Evolutionary conservation across 768 basidiomycete genomes (phyloP).

Genomic region (Suillus cothurnatus): DNA sequence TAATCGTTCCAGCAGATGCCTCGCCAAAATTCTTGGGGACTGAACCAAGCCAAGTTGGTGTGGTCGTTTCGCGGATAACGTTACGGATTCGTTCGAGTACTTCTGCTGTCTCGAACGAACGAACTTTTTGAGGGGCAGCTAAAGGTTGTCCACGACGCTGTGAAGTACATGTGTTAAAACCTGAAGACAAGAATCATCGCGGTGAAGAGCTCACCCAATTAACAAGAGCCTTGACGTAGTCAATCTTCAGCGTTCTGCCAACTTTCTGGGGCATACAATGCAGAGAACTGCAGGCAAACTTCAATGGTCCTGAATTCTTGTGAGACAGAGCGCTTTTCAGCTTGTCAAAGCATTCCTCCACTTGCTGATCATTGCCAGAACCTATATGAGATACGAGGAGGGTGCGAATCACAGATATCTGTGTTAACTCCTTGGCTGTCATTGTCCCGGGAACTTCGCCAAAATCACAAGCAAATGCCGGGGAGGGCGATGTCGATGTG

Average conservation of each 20-base stretch:
- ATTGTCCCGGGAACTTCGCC: neutral
- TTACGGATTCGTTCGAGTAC: constrained; percentile 1
- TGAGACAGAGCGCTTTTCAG: constrained; percentile 4
- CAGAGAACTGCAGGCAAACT: constrained; percentile 2
- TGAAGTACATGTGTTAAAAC: neutral
- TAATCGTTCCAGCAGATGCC: constrained; percentile 13
- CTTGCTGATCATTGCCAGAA: too few relatives aligned
- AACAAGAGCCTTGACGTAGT: constrained; percentile 13
- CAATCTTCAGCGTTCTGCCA: constrained; percentile 1
- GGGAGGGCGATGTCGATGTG: neutral
- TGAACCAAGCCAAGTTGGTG: constrained; percentile 20
- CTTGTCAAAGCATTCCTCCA: neutral
- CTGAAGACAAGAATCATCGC: neutral
- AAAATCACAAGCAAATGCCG: neutral
- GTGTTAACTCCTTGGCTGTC: constrained; percentile 1
- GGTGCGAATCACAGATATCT: constrained; percentile 10
- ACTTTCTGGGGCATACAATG: constrained; percentile 7
- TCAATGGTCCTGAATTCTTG: constrained; percentile 9
- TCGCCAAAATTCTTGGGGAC: constrained; percentile 23
- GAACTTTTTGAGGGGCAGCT: neutral
- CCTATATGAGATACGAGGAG: constrained; percentile 2
- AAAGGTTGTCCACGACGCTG: constrained; percentile 8
- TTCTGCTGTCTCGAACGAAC: neutral
- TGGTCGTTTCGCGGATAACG: constrained; percentile 6
- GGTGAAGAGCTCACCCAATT: constrained; percentile 12